Evolutionary conservation across 1,139 yeast species (phyloP), one percentile per base, ranked within the genome.

Genomic region (Kodamaea arcana): DNA sequence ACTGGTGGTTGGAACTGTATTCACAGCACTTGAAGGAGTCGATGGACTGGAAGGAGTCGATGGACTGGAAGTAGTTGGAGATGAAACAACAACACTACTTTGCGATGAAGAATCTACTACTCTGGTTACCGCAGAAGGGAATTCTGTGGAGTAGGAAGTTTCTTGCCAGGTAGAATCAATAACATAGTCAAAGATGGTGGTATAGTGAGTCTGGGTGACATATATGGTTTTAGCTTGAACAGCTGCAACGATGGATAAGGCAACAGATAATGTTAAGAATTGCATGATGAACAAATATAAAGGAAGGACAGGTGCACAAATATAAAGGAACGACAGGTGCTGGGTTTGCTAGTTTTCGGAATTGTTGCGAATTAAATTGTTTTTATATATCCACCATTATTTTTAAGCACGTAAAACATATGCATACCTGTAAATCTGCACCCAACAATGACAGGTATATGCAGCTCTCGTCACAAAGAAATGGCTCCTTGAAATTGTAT

Each of bases 191-290:
- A 46, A 50, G 18, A 56, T 43, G 32, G 63, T 58, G 37, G 52
- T 47, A 6, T 15, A 35, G 40, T 50, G 52, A 40, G 50, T 38
- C 22, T 51, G 46, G 31, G 65, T 60, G 38, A 57, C 59, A 37
- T 41, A 51, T 22, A 48, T 50, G 24, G 52, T 45, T 20, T 46
- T 39, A 24, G 63, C 60, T 11, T 50, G 36, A 21, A 48, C 44
- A 17, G 51, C 32, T 18, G 51, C 38, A 23, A 41, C 32, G 22
- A 48, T 32, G 23, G 46, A 39, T 34, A 46, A 39, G 35, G 46
- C 48, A 30, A 47, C 33, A 27, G 55, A 43, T 17, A 47, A 36
- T 35, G 50, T 34, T 15, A 45, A 39, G 39, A 50, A 45, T 42
- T 48, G 49, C 57, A 51, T 52, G 15, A 25, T 9, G 28, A 25